Percentiles rank a stretch among this genome's conserved stretches.
phyloP scores from a whole-genome alignment of 495 filamentous ascomycete species.

The Jackrogersella minutella region DNA sequence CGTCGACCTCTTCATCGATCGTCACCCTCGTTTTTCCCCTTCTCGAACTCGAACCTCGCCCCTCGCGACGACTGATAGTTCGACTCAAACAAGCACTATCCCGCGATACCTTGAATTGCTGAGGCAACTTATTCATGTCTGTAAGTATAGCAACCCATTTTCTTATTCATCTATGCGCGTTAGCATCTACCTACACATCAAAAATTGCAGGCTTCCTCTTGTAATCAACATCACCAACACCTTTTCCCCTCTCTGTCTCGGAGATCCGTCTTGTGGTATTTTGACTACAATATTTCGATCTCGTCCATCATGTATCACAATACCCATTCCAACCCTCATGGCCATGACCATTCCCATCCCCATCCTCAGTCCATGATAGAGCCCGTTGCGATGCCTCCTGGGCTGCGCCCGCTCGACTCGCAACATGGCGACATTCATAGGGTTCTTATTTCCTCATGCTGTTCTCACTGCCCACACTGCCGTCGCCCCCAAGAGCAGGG shows the following conservation, averaged over 20 bases:
- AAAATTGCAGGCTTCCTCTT: constrained; percentile 3
- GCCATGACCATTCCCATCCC: neutral
- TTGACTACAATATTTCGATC: neutral
- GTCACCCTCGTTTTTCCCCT: neutral
- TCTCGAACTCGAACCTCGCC: neutral
- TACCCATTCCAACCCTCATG: neutral
- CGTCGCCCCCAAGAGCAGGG: neutral
- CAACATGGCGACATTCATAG: neutral
- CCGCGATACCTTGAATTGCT: too few relatives aligned
- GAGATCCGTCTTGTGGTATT: neutral
- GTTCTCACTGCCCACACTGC: neutral
- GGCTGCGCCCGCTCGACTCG: neutral
- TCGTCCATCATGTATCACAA: neutral
- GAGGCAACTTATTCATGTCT: too few relatives aligned
- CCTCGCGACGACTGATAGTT: neutral
- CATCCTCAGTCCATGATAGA: neutral
- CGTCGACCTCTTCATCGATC: neutral
- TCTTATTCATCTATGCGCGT: neutral
- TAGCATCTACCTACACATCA: neutral
- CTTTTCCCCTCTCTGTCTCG: neutral
- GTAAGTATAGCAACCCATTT: constrained; percentile 19
- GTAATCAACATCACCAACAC: neutral
- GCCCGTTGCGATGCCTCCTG: constrained; percentile 3
- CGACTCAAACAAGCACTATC: neutral
- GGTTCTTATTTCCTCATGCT: neutral